These are phyloP conservation scores for Globisporangium canariense DNA, from an alignment of 352 stramenopile genomes.

Conservation along the genomic window DNA sequence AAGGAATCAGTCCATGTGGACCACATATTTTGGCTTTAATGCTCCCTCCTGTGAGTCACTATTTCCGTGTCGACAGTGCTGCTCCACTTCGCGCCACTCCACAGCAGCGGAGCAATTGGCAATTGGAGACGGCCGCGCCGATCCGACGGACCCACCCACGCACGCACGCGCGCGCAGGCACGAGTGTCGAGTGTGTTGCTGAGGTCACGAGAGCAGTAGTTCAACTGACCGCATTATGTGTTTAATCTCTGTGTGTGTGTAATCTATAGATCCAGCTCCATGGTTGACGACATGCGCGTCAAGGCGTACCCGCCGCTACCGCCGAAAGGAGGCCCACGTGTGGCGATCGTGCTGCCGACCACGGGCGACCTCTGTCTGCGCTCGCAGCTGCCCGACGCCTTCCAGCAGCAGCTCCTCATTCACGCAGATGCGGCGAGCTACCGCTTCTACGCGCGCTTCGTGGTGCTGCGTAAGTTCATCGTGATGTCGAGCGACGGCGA, in stretches of 20 bases:
- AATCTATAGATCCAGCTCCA: background rate
- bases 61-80: background rate
- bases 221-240: background rate
- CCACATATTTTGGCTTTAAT: background rate
- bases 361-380: constrained; percentile 54
- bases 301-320: constrained; percentile 64
- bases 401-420: constrained; percentile 49
- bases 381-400: constrained; percentile 38
- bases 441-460: constrained; percentile 51
- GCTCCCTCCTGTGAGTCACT: background rate
- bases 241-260: background rate
- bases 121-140: background rate
- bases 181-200: background rate
- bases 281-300: constrained; percentile 47
- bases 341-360: constrained; percentile 50
- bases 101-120: background rate
- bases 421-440: constrained; percentile 42
- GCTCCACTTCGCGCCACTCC: background rate
- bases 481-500: constrained; percentile 70
- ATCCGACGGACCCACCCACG: too few relatives aligned
- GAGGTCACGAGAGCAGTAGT: background rate
- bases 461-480: constrained; percentile 64
- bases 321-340: constrained; percentile 26
- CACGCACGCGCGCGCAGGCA: background rate
- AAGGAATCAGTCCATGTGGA: background rate